Conservation (phyloP, 805 yeast species). For the Maudiozyma turicensis region DNA sequence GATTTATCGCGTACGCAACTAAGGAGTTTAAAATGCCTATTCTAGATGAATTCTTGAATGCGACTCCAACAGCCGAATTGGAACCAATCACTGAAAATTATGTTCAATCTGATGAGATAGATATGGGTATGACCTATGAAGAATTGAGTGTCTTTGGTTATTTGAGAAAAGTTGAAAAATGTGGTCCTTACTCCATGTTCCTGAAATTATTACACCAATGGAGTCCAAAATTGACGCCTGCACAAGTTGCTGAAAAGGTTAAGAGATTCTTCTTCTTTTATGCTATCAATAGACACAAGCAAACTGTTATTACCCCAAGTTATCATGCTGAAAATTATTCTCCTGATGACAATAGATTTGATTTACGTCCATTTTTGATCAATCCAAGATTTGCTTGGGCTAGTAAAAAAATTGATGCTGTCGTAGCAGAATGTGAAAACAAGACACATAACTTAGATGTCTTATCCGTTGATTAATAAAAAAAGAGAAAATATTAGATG, state of each 20-base stretch:
- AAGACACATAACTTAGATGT: slow-evolving; percentile 18
- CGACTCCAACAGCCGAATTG: slow-evolving; percentile 95
- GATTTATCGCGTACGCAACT: slow-evolving; percentile 75
- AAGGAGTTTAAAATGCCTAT: slow-evolving; percentile 64
- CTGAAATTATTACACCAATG: slow-evolving; percentile 82
- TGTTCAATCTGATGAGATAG: slow-evolving; percentile 92
- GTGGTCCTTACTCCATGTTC: slow-evolving; percentile 96
- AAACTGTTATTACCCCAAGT: slow-evolving; percentile 94
- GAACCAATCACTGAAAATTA: slow-evolving; percentile 91
- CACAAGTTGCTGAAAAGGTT: slow-evolving; percentile 83
- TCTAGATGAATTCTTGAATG: slow-evolving; percentile 66
- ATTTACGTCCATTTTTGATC: slow-evolving; percentile 89
- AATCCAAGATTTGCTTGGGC: slow-evolving; percentile 88
- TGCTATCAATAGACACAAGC: slow-evolving; percentile 92
- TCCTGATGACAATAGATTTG: slow-evolving; percentile 96
- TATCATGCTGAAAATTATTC: slow-evolving; percentile 98
- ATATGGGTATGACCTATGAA: slow-evolving; percentile 97
- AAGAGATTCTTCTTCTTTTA: slow-evolving; percentile 87
- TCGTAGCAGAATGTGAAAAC: slow-evolving; percentile 52
- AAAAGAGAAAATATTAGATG: background rate
- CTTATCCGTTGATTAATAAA: slow-evolving; percentile 23
- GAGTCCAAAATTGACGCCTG: slow-evolving; percentile 77
- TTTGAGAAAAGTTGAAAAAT: slow-evolving; percentile 81
- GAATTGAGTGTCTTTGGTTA: slow-evolving; percentile 87
- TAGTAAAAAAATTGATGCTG: slow-evolving; percentile 73